Conservation (phyloP, 306 rosid genomes). For the Dryas octopetala region DNA sequence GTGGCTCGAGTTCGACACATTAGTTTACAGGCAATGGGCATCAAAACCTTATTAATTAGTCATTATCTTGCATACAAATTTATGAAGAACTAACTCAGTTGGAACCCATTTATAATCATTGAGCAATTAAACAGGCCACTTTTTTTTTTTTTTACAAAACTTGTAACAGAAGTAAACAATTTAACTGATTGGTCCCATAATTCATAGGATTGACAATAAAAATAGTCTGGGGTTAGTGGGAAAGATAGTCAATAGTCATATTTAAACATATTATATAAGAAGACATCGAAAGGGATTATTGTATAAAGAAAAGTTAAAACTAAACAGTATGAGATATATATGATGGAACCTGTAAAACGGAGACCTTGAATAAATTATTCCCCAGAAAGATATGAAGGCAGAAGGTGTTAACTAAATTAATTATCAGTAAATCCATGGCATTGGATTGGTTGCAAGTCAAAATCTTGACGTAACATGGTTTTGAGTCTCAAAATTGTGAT, state of each 20-base stretch:
- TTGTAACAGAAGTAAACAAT: neutral
- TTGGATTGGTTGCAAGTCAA: no score
- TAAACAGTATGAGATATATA: neutral
- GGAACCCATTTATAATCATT: neutral
- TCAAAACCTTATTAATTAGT: neutral
- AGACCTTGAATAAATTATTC: neutral
- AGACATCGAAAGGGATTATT: neutral
- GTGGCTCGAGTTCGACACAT: neutral
- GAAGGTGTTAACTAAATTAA: no score
- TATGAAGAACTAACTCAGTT: neutral
- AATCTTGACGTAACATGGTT: neutral
- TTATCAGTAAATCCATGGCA: no score
- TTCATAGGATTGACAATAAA: neutral
- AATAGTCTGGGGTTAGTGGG: no score
- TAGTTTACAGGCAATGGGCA: neutral
- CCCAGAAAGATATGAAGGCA: no score
- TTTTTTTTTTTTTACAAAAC: neutral
- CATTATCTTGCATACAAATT: neutral
- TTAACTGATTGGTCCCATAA: neutral
- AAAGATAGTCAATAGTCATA: neutral
- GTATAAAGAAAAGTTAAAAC: neutral
- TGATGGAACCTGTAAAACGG: neutral
- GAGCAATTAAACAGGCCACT: neutral
- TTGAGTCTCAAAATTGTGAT: no score
- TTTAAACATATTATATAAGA: neutral